These are phyloP conservation scores for Thraustotheca clavata DNA, from an alignment of 352 stramenopile genomes.

Conservation along the genomic window DNA sequence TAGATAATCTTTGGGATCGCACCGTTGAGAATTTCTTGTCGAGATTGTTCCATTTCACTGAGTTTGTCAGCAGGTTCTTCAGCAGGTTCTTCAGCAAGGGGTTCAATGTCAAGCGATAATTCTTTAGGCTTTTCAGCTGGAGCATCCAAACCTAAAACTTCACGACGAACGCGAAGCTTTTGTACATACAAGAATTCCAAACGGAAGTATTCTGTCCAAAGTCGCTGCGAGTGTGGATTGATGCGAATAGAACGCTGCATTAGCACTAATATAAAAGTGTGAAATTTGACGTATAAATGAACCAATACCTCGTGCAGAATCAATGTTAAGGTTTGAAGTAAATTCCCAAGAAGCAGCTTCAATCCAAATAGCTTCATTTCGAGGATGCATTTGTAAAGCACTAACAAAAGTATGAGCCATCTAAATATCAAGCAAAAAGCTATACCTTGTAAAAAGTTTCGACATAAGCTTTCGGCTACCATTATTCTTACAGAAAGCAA, in stretches of 20 bases:
- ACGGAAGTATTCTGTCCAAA: slow-evolving; percentile 89
- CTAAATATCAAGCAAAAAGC: background rate
- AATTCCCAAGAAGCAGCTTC: slow-evolving; percentile 88
- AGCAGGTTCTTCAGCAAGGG: slow-evolving; percentile 21
- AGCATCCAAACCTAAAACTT: slow-evolving; percentile 66
- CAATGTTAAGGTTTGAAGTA: slow-evolving; percentile 71
- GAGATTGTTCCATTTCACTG: slow-evolving; percentile 48
- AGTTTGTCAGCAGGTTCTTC: slow-evolving; percentile 27
- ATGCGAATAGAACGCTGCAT: slow-evolving; percentile 91
- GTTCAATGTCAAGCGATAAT: slow-evolving; percentile 27
- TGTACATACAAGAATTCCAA: slow-evolving; percentile 87
- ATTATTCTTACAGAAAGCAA: slow-evolving; percentile 76
- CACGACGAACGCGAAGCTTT: slow-evolving; percentile 72
- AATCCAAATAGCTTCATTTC: slow-evolving; percentile 83
- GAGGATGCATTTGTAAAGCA: slow-evolving; percentile 80
- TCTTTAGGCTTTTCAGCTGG: slow-evolving; percentile 16
- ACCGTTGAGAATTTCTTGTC: slow-evolving; percentile 61
- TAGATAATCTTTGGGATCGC: slow-evolving; percentile 80
- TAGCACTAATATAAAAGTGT: slow-evolving; percentile 33
- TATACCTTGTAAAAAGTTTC: slow-evolving; percentile 52
- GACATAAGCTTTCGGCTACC: slow-evolving; percentile 60
- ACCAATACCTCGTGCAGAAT: slow-evolving; percentile 55
- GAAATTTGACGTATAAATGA: background rate
- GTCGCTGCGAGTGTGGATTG: slow-evolving; percentile 64
- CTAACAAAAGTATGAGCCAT: slow-evolving; percentile 20